phyloP scores from a whole-genome alignment of 2,329 filamentous ascomycete genomes.

The Colletotrichum liriopes region DNA sequence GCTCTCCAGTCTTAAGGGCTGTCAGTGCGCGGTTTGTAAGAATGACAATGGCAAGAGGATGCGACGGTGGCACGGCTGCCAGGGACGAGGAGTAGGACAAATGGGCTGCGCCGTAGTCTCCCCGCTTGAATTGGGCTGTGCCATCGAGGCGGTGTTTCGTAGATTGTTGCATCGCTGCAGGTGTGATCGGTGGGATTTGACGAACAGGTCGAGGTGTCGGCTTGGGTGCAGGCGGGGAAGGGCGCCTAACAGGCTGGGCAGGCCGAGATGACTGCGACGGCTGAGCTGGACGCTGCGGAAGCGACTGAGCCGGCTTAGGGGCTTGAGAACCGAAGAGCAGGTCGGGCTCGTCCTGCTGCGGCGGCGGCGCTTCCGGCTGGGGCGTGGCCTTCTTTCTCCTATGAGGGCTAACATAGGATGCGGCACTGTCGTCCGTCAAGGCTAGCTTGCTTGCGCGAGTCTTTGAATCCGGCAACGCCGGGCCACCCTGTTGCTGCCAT shows the following conservation, averaged over 20 bases:
- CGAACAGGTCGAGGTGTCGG: constrained; percentile 67
- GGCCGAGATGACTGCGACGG: constrained; percentile 54
- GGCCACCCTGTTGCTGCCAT: constrained; percentile 74
- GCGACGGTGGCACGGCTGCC: constrained; percentile 79
- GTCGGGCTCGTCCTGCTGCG: constrained; percentile 70
- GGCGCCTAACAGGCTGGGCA: constrained; percentile 51
- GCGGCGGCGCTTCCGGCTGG: constrained; percentile 55
- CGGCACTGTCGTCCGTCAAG: constrained; percentile 84
- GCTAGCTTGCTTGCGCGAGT: constrained; percentile 80
- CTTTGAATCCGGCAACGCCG: constrained; percentile 63
- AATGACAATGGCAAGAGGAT: constrained; percentile 90
- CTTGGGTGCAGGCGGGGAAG: constrained; percentile 54
- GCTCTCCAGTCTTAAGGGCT: constrained; percentile 90
- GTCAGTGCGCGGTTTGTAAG: constrained; percentile 94
- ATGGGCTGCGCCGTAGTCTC: constrained; percentile 91
- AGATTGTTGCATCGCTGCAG: constrained; percentile 80
- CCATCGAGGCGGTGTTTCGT: constrained; percentile 85
- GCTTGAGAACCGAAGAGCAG: constrained; percentile 72
- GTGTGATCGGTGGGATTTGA: constrained; percentile 77
- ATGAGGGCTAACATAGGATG: constrained; percentile 90
- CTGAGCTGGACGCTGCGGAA: constrained; percentile 57
- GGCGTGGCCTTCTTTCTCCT: constrained; percentile 79
- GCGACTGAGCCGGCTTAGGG: constrained; percentile 53
- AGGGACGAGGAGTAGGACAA: constrained; percentile 86
- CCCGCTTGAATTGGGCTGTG: constrained; percentile 92